Evolutionary conservation across 805 yeast genomes (phyloP).

Genomic region (Brettanomyces anomalus): DNA sequence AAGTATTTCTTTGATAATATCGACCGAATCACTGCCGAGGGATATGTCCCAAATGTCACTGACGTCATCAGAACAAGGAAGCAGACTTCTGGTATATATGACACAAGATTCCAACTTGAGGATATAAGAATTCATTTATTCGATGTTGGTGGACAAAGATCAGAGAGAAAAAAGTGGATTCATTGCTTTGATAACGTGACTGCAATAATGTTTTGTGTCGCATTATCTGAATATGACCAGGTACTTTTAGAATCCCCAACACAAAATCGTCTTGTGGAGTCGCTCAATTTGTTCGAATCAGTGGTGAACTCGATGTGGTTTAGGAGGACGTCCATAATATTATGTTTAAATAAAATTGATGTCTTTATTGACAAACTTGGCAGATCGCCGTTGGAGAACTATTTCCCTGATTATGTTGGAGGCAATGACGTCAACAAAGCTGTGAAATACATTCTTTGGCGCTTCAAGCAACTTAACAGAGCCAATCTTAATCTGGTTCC

Average conservation of each 20-base stretch:
- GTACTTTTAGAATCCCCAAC: slow-evolving; percentile 64
- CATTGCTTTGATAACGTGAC: slow-evolving; percentile 94
- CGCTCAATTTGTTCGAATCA: slow-evolving; percentile 77
- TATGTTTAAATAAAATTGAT: slow-evolving; percentile 85
- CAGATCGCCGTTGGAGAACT: slow-evolving; percentile 68
- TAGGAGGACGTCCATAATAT: slow-evolving; percentile 72
- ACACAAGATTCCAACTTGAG: slow-evolving; percentile 69
- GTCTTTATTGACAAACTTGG: slow-evolving; percentile 80
- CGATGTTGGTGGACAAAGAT: slow-evolving; percentile 94
- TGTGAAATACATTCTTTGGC: slow-evolving; percentile 84
- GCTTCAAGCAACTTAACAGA: slow-evolving; percentile 77
- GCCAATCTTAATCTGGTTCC: slow-evolving; percentile 79
- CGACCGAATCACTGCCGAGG: slow-evolving; percentile 46
- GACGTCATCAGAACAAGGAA: slow-evolving; percentile 84
- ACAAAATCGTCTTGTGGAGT: slow-evolving; percentile 75
- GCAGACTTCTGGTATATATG: slow-evolving; percentile 89
- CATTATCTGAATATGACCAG: slow-evolving; percentile 87
- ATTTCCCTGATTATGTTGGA: slow-evolving; percentile 87
- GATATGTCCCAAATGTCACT: slow-evolving; percentile 62
- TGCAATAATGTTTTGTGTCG: slow-evolving; percentile 81
- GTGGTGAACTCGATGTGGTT: slow-evolving; percentile 93
- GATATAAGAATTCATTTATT: slow-evolving; percentile 53
- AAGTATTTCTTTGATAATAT: slow-evolving; percentile 64
- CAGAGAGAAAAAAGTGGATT: slow-evolving; percentile 95
- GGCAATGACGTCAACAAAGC: slow-evolving; percentile 87